These are phyloP conservation scores for Triangularia setosa DNA, from an alignment of 2,329 filamentous ascomycete genomes.

Conservation along the genomic window DNA sequence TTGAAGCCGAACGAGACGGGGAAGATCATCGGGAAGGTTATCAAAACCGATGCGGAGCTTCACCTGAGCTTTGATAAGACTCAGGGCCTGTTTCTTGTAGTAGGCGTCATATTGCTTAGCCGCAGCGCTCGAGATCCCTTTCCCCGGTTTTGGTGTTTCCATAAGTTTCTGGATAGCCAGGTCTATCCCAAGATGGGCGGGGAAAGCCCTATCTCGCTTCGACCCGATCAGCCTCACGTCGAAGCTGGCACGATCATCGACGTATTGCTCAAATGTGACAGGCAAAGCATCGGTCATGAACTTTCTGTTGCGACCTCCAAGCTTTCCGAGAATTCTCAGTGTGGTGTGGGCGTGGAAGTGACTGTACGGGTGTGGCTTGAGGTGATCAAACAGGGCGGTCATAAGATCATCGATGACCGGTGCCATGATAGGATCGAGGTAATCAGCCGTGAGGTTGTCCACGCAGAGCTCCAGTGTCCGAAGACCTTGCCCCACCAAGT, in stretches of 20 bases:
- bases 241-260: slow-evolving; percentile 83
- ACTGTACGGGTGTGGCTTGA: slow-evolving; percentile 89
- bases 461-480: slow-evolving; percentile 94
- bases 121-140: slow-evolving; percentile 33
- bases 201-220: slow-evolving; percentile 83
- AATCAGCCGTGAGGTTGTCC: slow-evolving; percentile 96
- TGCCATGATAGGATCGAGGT: slow-evolving; percentile 97
- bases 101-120: slow-evolving; percentile 68
- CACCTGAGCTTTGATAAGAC: slow-evolving; percentile 80
- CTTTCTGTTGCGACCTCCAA: slow-evolving; percentile 91
- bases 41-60: slow-evolving; percentile 89
- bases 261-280: slow-evolving; percentile 77
- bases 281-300: slow-evolving; percentile 87
- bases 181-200: slow-evolving; percentile 80
- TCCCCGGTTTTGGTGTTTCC: slow-evolving; percentile 66
- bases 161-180: slow-evolving; percentile 83
- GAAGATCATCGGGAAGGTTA: slow-evolving; percentile 82
- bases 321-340: slow-evolving; percentile 93
- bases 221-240: slow-evolving; percentile 87
- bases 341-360: slow-evolving; percentile 98
- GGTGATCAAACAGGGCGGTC: slow-evolving; percentile 93
- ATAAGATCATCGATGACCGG: slow-evolving; percentile 98
- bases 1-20: slow-evolving; percentile 78
- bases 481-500: slow-evolving; percentile 90
- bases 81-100: slow-evolving; percentile 91